Conservation (phyloP, 148 eudicot species). For the Pouteria glomerata region DNA sequence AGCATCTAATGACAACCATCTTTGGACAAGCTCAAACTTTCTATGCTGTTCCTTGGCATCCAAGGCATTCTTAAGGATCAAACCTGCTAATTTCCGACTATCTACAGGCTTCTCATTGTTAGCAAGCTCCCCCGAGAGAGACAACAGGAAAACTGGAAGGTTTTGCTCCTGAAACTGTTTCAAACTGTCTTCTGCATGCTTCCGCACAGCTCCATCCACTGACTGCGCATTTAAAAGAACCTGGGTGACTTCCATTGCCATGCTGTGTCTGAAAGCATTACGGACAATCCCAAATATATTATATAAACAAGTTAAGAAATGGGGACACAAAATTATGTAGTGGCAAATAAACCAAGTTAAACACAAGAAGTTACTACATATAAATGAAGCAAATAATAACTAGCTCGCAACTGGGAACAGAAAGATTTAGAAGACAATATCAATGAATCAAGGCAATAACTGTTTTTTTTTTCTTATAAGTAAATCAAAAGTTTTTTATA, state of each 20-base stretch:
- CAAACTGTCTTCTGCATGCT: constrained; percentile 83
- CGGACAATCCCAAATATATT: neutral
- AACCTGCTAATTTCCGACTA: constrained; percentile 83
- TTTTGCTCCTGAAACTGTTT: constrained; percentile 88
- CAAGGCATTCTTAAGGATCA: constrained; percentile 84
- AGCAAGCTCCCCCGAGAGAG: constrained; percentile 89
- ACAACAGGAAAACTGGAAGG: constrained; percentile 63
- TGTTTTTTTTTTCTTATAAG: too few relatives aligned
- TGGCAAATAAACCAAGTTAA: neutral
- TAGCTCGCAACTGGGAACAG: neutral
- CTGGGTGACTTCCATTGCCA: constrained; percentile 90
- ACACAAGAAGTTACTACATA: too few relatives aligned
- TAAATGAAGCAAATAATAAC: too few relatives aligned
- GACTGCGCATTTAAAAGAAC: constrained; percentile 87
- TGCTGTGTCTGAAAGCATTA: constrained; percentile 25
- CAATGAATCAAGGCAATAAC: too few relatives aligned
- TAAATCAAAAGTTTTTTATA: too few relatives aligned
- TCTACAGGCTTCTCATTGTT: constrained; percentile 82
- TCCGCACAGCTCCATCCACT: constrained; percentile 68
- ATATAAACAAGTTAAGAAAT: too few relatives aligned
- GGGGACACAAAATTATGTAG: too few relatives aligned
- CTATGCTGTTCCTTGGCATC: constrained; percentile 97
- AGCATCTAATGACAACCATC: constrained; percentile 75
- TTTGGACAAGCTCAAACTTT: constrained; percentile 81
- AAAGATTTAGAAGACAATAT: neutral